Evolutionary conservation across 768 basidiomycete species (phyloP).

Genomic region (Lentinula boryana): DNA sequence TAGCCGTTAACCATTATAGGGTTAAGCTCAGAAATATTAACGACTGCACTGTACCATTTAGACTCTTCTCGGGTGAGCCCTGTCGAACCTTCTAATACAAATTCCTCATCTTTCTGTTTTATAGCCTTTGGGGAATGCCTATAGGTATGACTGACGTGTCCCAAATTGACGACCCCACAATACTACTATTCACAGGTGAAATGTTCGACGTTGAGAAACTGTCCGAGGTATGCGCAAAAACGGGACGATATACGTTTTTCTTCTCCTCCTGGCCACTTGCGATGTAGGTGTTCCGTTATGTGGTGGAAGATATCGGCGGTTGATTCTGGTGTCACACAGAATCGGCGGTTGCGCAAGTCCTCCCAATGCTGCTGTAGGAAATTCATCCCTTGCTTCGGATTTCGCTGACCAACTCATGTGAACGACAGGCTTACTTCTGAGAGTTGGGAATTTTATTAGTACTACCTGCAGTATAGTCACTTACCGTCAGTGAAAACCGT

Average conservation of each 20-base stretch:
- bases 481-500: no score
- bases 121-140: conserved; percentile 68
- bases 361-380: conserved; percentile 61
- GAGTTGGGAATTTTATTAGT: neutral
- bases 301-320: neutral
- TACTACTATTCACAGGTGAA: conserved; percentile 39
- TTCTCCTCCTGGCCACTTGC: conserved; percentile 73
- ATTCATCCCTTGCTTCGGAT: neutral
- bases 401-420: neutral
- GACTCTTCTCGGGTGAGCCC: conserved; percentile 55
- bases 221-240: conserved; percentile 47
- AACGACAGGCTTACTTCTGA: neutral
- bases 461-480: no score
- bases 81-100: neutral
- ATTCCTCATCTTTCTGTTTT: no score
- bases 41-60: conserved; percentile 15
- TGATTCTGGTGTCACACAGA: conserved; percentile 21
- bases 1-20: conserved; percentile 8
- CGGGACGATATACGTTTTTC: conserved; percentile 66
- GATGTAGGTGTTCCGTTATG: conserved; percentile 38
- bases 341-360: conserved; percentile 68
- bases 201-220: conserved; percentile 68
- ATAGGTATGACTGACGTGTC: conserved; percentile 36
- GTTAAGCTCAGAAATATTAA: neutral
- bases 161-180: neutral